Conservation (phyloP, 169 alveolate genomes). For the Perkinsus chesapeaki region DNA sequence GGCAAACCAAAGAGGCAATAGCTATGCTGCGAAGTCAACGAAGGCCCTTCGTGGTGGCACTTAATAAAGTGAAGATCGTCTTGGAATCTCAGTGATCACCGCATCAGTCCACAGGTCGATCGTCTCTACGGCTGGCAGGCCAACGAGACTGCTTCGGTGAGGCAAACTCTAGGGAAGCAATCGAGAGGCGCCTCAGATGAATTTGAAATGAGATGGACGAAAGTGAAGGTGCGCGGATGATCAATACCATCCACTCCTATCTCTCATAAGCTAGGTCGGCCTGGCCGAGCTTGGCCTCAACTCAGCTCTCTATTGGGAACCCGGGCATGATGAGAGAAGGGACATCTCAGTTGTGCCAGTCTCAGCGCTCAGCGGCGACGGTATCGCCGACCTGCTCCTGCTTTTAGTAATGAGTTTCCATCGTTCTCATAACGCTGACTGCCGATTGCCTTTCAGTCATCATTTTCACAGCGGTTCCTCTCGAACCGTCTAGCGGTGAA, state of each 20-base stretch:
- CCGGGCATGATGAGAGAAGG: conserved; percentile 76
- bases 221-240: not conserved
- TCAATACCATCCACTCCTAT: not conserved
- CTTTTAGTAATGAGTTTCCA: conserved; percentile 59
- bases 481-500: not conserved
- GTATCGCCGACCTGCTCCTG: conserved; percentile 90
- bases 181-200: not conserved
- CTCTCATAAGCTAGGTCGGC: conserved; percentile 36
- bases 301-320: conserved; percentile 87
- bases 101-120: no score
- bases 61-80: conserved; percentile 78
- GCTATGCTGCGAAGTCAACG: conserved; percentile 60
- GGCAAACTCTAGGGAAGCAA: not conserved
- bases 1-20: conserved; percentile 90
- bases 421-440: not conserved
- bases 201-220: not conserved
- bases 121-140: conserved; percentile 36
- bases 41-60: conserved; percentile 96
- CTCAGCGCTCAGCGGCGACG: conserved; percentile 98
- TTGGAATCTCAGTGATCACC: no score
- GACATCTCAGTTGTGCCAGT: conserved; percentile 95
- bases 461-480: not conserved
- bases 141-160: not conserved
- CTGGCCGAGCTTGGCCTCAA: conserved; percentile 94
- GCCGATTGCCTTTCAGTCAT: not conserved